Evolutionary conservation across 2,329 filamentous ascomycete species (phyloP).

Genomic region (Dothideomycetidae sp.): DNA sequence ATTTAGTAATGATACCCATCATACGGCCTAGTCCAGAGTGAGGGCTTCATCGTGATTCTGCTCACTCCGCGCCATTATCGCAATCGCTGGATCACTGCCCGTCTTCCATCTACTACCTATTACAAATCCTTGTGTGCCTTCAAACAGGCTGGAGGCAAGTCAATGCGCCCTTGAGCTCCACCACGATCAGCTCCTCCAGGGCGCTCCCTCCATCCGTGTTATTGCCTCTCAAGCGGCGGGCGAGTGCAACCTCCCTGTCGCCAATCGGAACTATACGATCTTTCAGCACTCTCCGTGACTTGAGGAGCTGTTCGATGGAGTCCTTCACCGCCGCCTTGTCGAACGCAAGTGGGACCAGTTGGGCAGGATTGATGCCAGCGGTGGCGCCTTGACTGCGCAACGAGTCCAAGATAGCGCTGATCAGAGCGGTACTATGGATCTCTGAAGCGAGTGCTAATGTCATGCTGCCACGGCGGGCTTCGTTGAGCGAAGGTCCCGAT

Average conservation of each 20-base stretch:
- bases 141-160: not conserved
- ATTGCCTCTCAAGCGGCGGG: constrained; percentile 29
- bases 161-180: constrained; percentile 44
- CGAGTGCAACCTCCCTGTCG: constrained; percentile 54
- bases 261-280: constrained; percentile 61
- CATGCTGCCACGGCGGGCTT: constrained; percentile 44
- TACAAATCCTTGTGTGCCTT: no score
- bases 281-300: constrained; percentile 48
- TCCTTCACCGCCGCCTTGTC: constrained; percentile 59
- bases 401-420: constrained; percentile 56
- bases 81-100: no score
- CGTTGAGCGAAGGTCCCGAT: constrained; percentile 28
- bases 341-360: constrained; percentile 62
- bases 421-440: constrained; percentile 61
- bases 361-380: constrained; percentile 40
- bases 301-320: constrained; percentile 67
- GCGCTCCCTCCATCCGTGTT: constrained; percentile 40
- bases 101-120: no score
- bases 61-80: no score
- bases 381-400: constrained; percentile 52
- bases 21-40: no score
- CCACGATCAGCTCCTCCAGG: constrained; percentile 63
- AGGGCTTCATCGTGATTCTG: no score
- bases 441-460: constrained; percentile 63
- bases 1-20: no score